A percentile compares a stretch with the other conserved stretches of the same genome.
Evolutionary conservation across 129 eudicot genomes (phyloP).

Genomic region (Deinandra increscens): DNA sequence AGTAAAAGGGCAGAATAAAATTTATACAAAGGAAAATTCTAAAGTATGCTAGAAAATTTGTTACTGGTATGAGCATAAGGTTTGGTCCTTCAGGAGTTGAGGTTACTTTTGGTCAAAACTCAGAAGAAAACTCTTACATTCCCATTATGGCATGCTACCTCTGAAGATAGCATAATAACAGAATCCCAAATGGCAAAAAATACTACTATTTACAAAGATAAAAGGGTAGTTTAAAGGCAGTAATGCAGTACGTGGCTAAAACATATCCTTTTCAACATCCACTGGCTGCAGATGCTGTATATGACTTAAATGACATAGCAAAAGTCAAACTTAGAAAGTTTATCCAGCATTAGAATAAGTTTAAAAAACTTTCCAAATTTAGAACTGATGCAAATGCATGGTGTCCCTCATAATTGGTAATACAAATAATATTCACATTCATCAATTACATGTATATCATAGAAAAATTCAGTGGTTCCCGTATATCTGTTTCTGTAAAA

Average conservation of each 20-base stretch:
- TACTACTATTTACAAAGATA: neutral
- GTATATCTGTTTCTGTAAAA: neutral
- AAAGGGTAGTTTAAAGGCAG: constrained; percentile 2
- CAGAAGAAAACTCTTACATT: neutral
- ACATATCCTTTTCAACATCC: constrained; percentile 8
- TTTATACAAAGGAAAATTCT: neutral
- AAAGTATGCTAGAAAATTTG: neutral
- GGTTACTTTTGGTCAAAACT: neutral
- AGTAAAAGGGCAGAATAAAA: neutral
- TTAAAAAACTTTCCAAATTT: constrained; percentile 21
- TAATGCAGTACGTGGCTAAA: constrained; percentile 8
- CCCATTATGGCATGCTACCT: constrained; percentile 5
- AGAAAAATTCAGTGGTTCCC: constrained; percentile 1
- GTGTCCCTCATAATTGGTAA: neutral
- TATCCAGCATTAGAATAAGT: neutral
- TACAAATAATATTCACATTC: neutral
- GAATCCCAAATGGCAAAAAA: neutral
- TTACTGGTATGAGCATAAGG: constrained; percentile 11
- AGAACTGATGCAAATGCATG: constrained; percentile 19
- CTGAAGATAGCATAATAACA: constrained; percentile 9
- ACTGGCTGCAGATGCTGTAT: constrained; percentile 4
- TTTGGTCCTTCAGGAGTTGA: constrained; percentile 6
- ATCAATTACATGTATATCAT: constrained; percentile 17
- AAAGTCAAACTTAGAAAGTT: neutral
- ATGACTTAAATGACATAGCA: neutral